phyloP scores from a whole-genome alignment of 73 alveolate genomes.

The Paramecium tetraurelia region DNA sequence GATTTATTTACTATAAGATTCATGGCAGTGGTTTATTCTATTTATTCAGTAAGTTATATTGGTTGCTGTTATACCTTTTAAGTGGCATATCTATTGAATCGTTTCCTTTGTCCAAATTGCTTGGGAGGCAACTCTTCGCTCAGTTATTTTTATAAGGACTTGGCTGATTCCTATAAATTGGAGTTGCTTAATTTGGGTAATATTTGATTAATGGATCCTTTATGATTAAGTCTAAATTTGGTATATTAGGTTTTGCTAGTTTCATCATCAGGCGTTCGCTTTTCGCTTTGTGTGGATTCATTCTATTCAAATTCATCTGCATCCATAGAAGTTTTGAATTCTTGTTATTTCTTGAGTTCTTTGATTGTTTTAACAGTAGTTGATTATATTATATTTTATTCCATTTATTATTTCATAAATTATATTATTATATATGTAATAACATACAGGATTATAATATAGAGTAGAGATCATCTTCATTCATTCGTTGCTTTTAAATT shows the following conservation, averaged over 20 bases:
- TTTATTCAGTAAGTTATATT: background rate
- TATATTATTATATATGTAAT: background rate
- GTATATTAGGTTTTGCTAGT: conserved; percentile 12
- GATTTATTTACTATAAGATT: background rate
- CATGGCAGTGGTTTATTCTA: background rate
- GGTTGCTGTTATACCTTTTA: background rate
- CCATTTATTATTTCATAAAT: conserved; percentile 1
- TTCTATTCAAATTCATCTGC: background rate
- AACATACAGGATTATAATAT: background rate
- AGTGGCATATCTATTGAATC: conserved; percentile 8
- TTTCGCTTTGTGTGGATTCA: conserved; percentile 25
- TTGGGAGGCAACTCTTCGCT: background rate
- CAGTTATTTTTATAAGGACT: background rate
- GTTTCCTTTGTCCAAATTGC: background rate
- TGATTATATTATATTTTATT: conserved; percentile 26
- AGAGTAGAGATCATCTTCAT: background rate
- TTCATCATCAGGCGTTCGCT: conserved; percentile 5
- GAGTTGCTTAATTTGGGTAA: background rate
- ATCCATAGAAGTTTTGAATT: background rate
- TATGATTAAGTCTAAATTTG: background rate
- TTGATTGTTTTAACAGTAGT: conserved; percentile 49
- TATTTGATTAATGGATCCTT: background rate
- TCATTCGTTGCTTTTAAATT: background rate
- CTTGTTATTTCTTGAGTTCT: conserved; percentile 5
- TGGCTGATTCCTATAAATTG: background rate